Conservation (phyloP, 1,284 basidiomycete genomes). For the Pseudomicrostroma phylloplanum region DNA sequence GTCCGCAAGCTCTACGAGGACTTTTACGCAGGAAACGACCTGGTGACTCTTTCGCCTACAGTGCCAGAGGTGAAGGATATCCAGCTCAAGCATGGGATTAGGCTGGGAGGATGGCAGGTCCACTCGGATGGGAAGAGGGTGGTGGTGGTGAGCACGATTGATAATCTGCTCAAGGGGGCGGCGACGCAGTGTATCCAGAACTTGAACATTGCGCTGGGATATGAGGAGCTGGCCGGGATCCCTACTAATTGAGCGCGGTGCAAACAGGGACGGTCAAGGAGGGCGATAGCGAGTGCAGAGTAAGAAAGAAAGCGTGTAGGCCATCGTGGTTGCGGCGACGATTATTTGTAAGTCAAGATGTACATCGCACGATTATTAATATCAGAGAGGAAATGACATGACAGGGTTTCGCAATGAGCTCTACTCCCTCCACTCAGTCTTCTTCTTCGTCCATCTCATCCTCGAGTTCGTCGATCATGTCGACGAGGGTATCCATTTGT, state of each 20-base stretch:
- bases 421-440: not conserved
- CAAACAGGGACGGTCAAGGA: not conserved
- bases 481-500: not conserved
- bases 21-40: constrained; percentile 68
- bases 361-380: not conserved
- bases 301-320: not conserved
- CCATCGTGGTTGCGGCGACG: not conserved
- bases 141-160: constrained; percentile 70
- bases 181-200: constrained; percentile 97
- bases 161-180: constrained; percentile 94
- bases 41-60: constrained; percentile 64
- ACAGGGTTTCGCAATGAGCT: not conserved
- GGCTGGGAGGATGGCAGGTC: constrained; percentile 87
- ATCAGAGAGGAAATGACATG: not conserved
- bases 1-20: constrained; percentile 70
- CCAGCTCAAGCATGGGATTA: constrained; percentile 77
- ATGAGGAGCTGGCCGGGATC: constrained; percentile 83
- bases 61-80: constrained; percentile 75
- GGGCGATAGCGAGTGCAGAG: not conserved
- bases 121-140: constrained; percentile 79
- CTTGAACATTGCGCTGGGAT: constrained; percentile 86
- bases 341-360: not conserved
- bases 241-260: constrained; percentile 25
- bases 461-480: constrained; percentile 2
- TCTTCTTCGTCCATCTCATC: not conserved